A percentile compares a stretch with the other conserved stretches of the same genome.
These are phyloP conservation scores for Selenicereus undatus DNA, from an alignment of 148 eudicot species.

Conservation along the genomic window DNA sequence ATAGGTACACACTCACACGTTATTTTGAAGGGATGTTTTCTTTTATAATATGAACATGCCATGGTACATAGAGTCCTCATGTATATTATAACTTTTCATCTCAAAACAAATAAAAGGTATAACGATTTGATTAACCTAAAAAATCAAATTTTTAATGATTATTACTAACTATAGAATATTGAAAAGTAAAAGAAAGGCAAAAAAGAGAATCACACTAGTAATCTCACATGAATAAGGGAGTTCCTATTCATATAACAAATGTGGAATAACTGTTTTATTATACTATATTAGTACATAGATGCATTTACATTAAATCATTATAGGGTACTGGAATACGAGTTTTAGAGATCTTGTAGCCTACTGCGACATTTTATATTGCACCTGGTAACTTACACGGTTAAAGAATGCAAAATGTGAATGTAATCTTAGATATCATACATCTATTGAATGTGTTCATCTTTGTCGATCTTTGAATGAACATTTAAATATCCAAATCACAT, in stretches of 20 bases:
- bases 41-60: not conserved
- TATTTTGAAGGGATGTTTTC: not conserved
- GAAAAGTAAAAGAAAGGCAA: not conserved
- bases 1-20: not conserved
- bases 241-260: not conserved
- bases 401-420: not conserved
- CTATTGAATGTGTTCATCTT: constrained; percentile 49
- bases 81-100: not conserved
- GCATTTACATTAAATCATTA: too few species aligned
- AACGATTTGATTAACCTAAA: too few species aligned
- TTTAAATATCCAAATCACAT: constrained; percentile 23
- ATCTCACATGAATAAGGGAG: not conserved
- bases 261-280: not conserved
- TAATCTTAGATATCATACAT: too few species aligned
- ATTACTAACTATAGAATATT: not conserved
- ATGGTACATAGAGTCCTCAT: not conserved
- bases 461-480: constrained; percentile 6
- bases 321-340: too few species aligned
- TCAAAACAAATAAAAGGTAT: not conserved
- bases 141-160: not conserved
- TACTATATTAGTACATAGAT: not conserved
- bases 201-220: not conserved
- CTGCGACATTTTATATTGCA: not conserved
- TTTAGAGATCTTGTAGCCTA: not conserved
- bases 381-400: too few species aligned